Percentiles rank a stretch among this genome's conserved stretches.
These are phyloP conservation scores for Pulveroboletus ravenelii DNA, from an alignment of 768 basidiomycete genomes.

Conservation along the genomic window DNA sequence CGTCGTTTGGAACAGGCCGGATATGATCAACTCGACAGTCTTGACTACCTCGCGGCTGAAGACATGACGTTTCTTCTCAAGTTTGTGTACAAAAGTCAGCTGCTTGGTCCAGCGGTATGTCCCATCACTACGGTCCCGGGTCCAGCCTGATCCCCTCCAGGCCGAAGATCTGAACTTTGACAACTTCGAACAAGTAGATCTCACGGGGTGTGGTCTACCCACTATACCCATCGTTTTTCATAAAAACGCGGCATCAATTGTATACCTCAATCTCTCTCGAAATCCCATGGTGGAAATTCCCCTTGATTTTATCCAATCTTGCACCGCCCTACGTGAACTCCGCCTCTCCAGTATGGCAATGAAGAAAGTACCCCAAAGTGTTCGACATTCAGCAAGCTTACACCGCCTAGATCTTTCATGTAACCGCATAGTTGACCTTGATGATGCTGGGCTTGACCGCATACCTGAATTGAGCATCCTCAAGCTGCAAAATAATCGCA, in stretches of 20 bases:
- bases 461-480: constrained; percentile 67
- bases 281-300: constrained; percentile 97
- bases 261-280: constrained; percentile 81
- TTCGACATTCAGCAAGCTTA: constrained; percentile 70
- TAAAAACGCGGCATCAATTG: constrained; percentile 76
- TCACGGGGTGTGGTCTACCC: constrained; percentile 73
- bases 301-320: constrained; percentile 91
- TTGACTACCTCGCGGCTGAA: constrained; percentile 71
- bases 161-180: constrained; percentile 72
- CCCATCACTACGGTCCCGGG: neutral
- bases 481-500: constrained; percentile 84
- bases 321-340: constrained; percentile 77
- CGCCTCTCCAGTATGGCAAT: constrained; percentile 88
- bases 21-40: constrained; percentile 74
- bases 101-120: constrained; percentile 60
- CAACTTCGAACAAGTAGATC: constrained; percentile 72
- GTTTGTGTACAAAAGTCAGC: constrained; percentile 83
- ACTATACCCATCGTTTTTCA: constrained; percentile 88
- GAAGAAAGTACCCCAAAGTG: constrained; percentile 84
- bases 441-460: constrained; percentile 77
- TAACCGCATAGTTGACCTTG: constrained; percentile 86
- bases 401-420: constrained; percentile 83
- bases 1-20: constrained; percentile 86
- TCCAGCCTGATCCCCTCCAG: constrained; percentile 33
- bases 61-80: constrained; percentile 82